phyloP scores from a whole-genome alignment of 768 basidiomycete species.

The Cyclocybe aegerita region DNA sequence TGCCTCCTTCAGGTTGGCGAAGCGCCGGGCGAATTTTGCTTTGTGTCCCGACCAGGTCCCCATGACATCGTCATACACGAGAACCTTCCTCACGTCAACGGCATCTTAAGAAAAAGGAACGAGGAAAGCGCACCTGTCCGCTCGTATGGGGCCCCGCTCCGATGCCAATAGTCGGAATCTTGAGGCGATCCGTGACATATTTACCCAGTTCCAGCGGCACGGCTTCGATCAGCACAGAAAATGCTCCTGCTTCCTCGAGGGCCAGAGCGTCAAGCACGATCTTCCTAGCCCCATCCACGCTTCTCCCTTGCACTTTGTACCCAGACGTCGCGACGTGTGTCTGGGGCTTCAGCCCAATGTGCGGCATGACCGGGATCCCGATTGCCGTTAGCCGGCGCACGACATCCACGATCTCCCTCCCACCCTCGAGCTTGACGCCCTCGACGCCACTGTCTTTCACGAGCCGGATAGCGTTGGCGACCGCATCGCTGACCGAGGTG shows the following conservation, averaged over 20 bases:
- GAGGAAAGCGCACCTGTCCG: constrained; percentile 58
- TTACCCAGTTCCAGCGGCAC: constrained; percentile 78
- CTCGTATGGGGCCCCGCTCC: constrained; percentile 83
- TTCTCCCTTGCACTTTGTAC: constrained; percentile 87
- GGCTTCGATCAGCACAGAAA: constrained; percentile 88
- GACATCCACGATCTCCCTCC: constrained; percentile 68
- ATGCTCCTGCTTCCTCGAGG: constrained; percentile 84
- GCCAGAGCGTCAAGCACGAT: constrained; percentile 66
- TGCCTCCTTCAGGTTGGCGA: constrained; percentile 68
- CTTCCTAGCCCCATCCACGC: constrained; percentile 56
- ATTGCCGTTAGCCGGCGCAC: constrained; percentile 68
- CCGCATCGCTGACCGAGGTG: constrained; percentile 59
- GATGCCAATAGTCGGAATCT: constrained; percentile 90
- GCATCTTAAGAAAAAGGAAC: not conserved
- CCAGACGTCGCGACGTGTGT: constrained; percentile 81
- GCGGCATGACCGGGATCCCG: constrained; percentile 94
- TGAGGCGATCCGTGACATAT: constrained; percentile 68
- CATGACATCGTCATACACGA: constrained; percentile 91
- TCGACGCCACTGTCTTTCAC: constrained; percentile 84
- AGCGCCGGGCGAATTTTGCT: constrained; percentile 89
- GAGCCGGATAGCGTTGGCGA: constrained; percentile 75
- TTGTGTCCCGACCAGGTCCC: constrained; percentile 84
- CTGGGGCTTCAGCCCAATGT: constrained; percentile 91
- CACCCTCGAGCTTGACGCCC: constrained; percentile 92
- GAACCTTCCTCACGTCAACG: constrained; percentile 49